These are phyloP conservation scores for Graphilbum ipis-grandicollis DNA, from an alignment of 2,329 filamentous ascomycete species.

Conservation along the genomic window DNA sequence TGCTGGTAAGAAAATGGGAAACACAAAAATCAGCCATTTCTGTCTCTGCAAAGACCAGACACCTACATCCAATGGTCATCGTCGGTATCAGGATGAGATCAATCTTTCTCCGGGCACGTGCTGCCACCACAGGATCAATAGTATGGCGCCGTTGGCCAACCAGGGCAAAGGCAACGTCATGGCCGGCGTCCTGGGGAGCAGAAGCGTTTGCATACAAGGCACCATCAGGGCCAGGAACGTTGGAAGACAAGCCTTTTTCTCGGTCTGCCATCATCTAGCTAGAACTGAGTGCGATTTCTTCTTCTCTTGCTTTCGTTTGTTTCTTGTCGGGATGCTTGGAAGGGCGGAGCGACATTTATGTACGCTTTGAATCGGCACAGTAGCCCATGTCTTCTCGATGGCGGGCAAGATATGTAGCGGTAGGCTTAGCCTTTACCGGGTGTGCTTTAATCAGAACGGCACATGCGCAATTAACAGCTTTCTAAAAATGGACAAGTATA, in stretches of 20 bases:
- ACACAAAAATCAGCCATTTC: background rate
- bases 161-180: slow-evolving; percentile 39
- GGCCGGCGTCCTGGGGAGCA: slow-evolving; percentile 13
- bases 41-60: background rate
- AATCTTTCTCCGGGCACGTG: slow-evolving; percentile 34
- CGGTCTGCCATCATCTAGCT: background rate
- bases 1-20: background rate
- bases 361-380: too few relatives aligned
- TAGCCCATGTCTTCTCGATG: too few relatives aligned
- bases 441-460: too few relatives aligned
- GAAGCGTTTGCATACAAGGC: background rate
- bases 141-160: slow-evolving; percentile 37
- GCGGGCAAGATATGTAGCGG: too few relatives aligned
- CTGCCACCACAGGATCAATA: slow-evolving; percentile 30
- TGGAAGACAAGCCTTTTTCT: background rate
- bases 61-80: slow-evolving; percentile 30
- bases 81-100: slow-evolving; percentile 38
- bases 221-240: background rate
- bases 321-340: too few relatives aligned
- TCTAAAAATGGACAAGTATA: too few relatives aligned
- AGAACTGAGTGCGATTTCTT: too few relatives aligned
- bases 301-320: too few relatives aligned
- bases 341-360: too few relatives aligned
- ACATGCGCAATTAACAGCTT: too few relatives aligned
- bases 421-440: too few relatives aligned